These are phyloP conservation scores for Kwoniella bestiolae DNA, from an alignment of 768 basidiomycete genomes.

Conservation along the genomic window DNA sequence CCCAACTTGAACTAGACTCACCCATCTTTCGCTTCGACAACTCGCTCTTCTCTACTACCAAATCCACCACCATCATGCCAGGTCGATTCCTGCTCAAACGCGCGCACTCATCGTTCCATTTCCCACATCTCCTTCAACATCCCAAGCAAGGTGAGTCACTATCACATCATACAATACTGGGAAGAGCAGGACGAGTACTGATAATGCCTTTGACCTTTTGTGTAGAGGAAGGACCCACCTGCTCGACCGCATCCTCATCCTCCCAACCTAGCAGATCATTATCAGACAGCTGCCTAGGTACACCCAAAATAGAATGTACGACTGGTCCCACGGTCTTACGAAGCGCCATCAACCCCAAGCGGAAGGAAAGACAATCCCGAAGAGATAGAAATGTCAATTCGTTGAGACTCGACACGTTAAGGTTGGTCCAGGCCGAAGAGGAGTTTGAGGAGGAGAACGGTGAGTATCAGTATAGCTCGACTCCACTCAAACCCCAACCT, in stretches of 20 bases:
- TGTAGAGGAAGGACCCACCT: too few species aligned
- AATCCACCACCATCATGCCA: constrained; percentile 7
- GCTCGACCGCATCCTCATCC: background rate
- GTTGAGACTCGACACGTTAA: background rate
- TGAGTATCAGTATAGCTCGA: background rate
- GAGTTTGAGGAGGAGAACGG: background rate
- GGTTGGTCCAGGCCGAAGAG: background rate
- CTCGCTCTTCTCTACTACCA: too few species aligned
- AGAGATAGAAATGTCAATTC: background rate
- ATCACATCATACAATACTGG: too few species aligned
- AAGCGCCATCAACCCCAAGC: constrained; percentile 3
- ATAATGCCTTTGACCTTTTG: too few species aligned
- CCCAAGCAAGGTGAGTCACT: background rate
- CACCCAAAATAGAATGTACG: constrained; percentile 2
- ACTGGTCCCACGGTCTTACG: constrained; percentile 8
- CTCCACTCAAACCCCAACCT: background rate
- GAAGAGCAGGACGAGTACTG: too few species aligned
- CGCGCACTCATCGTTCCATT: background rate
- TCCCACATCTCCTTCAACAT: background rate
- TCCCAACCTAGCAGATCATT: background rate
- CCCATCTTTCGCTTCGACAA: background rate
- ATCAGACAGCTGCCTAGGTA: background rate
- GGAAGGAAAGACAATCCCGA: background rate
- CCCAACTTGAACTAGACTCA: too few species aligned
- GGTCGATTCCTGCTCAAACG: constrained; percentile 1